phyloP scores from a whole-genome alignment of 495 filamentous ascomycete species.

The Lasiosphaeris hirsuta region DNA sequence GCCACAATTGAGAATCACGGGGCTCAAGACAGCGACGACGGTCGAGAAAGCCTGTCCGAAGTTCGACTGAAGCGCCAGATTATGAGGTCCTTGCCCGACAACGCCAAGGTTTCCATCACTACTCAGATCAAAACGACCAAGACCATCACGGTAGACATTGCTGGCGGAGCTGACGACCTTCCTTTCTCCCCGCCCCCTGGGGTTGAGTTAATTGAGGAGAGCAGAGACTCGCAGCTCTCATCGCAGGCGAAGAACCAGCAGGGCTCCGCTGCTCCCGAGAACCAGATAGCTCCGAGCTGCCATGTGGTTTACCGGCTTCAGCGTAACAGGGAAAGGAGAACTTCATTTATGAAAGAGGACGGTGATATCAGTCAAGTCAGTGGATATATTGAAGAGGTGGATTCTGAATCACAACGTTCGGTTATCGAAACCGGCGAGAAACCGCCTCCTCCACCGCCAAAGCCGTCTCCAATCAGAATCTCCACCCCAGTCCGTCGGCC shows the following conservation, averaged over 20 bases:
- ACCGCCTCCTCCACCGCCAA: conserved; percentile 28
- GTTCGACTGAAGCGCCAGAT: conserved; percentile 45
- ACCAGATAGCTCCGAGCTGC: conserved; percentile 8
- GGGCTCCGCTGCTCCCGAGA: neutral
- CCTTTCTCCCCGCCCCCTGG: conserved; percentile 62
- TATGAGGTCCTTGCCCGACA: conserved; percentile 39
- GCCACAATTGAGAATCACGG: conserved; percentile 48
- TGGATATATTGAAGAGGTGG: conserved; percentile 25
- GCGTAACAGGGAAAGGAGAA: conserved; percentile 36
- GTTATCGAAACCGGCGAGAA: conserved; percentile 8
- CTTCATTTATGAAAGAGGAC: conserved; percentile 34
- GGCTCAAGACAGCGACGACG: conserved; percentile 31
- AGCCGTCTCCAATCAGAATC: conserved; percentile 1
- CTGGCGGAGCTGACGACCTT: conserved; percentile 56
- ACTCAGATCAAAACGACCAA: conserved; percentile 62
- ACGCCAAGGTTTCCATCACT: conserved; percentile 59
- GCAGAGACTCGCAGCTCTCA: conserved; percentile 3
- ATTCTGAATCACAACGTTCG: conserved; percentile 18
- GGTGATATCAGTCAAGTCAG: conserved; percentile 30
- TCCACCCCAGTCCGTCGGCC: conserved; percentile 8
- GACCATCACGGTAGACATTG: conserved; percentile 71
- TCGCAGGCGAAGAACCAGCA: neutral
- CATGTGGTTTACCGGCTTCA: conserved; percentile 30
- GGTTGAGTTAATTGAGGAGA: conserved; percentile 62
- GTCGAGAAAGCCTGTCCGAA: conserved; percentile 40